phyloP scores from a whole-genome alignment of 75 land plant genomes.

The Sequoiadendron giganteum region DNA sequence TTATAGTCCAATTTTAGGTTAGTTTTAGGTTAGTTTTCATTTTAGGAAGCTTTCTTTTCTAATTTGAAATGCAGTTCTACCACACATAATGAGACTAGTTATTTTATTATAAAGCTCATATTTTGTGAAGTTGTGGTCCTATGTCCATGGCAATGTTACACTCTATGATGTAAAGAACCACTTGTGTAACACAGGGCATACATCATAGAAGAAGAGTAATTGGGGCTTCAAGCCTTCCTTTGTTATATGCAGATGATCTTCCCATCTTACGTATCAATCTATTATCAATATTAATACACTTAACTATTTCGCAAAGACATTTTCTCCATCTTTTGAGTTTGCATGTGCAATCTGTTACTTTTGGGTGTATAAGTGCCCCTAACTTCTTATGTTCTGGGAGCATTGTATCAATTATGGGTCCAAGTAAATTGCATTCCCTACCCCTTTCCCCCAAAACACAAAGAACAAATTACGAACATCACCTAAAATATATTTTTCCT shows the following conservation, averaged over 20 bases:
- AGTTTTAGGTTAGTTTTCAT: no score
- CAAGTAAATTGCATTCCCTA: not conserved
- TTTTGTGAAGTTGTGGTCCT: not conserved
- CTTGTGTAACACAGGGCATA: not conserved
- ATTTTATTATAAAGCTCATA: not conserved
- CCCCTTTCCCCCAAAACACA: not conserved
- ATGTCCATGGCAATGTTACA: not conserved
- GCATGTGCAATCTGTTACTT: not conserved
- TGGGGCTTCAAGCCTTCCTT: not conserved
- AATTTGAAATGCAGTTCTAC: no score
- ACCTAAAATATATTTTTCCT: not conserved
- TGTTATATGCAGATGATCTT: not conserved
- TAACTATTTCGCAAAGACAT: no score
- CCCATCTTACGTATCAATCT: not conserved
- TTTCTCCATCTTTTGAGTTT: not conserved
- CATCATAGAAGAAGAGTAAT: not conserved
- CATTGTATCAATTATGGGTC: no score
- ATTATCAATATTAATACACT: not conserved
- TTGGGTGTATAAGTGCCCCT: not conserved
- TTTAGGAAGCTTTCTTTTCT: no score
- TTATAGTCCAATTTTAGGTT: no score
- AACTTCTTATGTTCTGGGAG: no score
- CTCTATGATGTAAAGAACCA: not conserved
- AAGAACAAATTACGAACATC: not conserved
- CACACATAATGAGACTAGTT: not conserved